Percentiles rank a stretch among this genome's conserved stretches.
These are phyloP conservation scores for Hexamita inflata DNA, from an alignment of 208 protist species.

Conservation along the genomic window DNA sequence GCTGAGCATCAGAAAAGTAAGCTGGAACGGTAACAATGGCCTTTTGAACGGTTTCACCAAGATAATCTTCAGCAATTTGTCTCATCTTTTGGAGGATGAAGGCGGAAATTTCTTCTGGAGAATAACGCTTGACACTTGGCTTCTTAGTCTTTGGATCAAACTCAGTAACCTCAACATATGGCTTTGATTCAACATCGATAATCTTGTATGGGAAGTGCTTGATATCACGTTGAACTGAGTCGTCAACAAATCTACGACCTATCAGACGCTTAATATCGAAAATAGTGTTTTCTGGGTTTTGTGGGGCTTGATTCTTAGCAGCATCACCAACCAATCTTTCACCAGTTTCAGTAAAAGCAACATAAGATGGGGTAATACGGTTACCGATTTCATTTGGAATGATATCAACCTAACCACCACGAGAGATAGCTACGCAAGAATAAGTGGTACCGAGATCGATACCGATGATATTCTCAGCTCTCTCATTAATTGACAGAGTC, in stretches of 20 bases:
- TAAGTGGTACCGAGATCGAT: constrained; percentile 43
- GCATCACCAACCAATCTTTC: constrained; percentile 61
- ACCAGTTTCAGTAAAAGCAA: constrained; percentile 64
- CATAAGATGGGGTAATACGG: constrained; percentile 60
- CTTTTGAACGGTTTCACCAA: constrained; percentile 35
- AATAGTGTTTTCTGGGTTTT: constrained; percentile 70
- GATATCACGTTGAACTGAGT: constrained; percentile 26
- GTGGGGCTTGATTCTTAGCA: constrained; percentile 61
- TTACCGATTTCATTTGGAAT: constrained; percentile 63
- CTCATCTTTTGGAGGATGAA: constrained; percentile 47
- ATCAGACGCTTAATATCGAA: constrained; percentile 77
- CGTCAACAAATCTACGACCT: constrained; percentile 58
- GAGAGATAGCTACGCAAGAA: constrained; percentile 31
- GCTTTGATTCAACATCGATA: constrained; percentile 55
- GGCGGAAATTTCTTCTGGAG: constrained; percentile 45
- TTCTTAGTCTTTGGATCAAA: neutral
- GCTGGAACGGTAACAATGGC: constrained; percentile 58
- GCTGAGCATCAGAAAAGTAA: constrained; percentile 85
- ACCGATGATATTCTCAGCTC: constrained; percentile 32
- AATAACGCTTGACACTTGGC: neutral
- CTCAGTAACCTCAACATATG: constrained; percentile 42
- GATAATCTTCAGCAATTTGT: constrained; percentile 38
- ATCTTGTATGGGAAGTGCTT: constrained; percentile 70
- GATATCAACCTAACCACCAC: constrained; percentile 48
- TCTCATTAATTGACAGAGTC: too few relatives aligned